Base-by-base conservation (phyloP, 306 rosid species). In the Vachellia collinsii region DNA sequence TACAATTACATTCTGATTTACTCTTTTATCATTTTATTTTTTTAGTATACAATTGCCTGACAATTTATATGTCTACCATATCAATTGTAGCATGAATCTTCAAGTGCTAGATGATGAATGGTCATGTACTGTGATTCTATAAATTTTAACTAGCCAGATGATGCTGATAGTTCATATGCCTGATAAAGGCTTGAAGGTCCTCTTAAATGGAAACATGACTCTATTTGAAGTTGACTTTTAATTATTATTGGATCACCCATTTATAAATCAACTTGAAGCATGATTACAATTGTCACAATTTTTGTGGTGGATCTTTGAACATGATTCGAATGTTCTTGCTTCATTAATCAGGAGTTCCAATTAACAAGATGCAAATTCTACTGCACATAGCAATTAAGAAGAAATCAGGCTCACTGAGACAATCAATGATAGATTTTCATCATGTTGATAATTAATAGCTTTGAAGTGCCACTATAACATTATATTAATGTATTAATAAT, bases 201-300 rank as follows among this genome's bases (percentile, higher is more conserved):
- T 37, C 47, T 66, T 38, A 38, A 16, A 38, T 65, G 43, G 44
- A 37, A 65, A 65, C 12, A 65, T 16, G 46, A 0, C 67, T 62
- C 71, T 65, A 23, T 37, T 65, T 37, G 20, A 65, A 19, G 71
- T 65, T 38, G 23, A 65, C 47, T 65, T 65, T 65, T 65, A 19
- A 38, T 17, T 17, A 65, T 17, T 16, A 17, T 66, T 38, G 41
- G 71, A 66, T 19, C 25, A 38, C 47, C 29, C 36, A 64, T 64
- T 64, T 7, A 13, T 64, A 43, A 36, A 64, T 16, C 44, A 64
- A 37, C 44, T 64, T 7, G 11, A 64, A 36, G 7, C 0, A 16
- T 36, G 44, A 64, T 64, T 13, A 36, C n/a, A 62, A 29, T 62
- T 12, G 19, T 62, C 67, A 11, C 39, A 11, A 12, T 4, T 1